Evolutionary conservation across 2,329 filamentous ascomycete species (phyloP), one percentile per base, ranked within the genome.

Genomic region (Acrocalymma vagum): DNA sequence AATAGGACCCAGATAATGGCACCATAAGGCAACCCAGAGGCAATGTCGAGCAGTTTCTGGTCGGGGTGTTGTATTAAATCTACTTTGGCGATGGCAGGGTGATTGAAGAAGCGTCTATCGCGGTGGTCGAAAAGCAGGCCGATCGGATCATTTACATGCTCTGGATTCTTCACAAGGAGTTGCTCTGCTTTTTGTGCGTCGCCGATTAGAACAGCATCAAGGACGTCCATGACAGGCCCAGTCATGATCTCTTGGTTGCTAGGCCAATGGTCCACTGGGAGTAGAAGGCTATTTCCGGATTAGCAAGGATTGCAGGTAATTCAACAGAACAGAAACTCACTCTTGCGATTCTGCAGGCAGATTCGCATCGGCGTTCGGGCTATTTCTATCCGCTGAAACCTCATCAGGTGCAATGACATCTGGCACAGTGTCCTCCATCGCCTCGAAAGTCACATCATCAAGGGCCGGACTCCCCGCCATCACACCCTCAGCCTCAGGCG

Each of bases 31-130:
- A 69, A 55, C 6, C 42, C 62, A 24, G 59, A 58, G 5, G 65
- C 63, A 16, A 69, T 54, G 32, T 69, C 66, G 1, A 69, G 42
- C 3, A 69, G 24, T 3, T 51, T 69, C 29, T 69, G 65, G 16
- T 43, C 42, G 8, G 58, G 38, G 41, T 67, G 66, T 23, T 69
- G 58, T 10, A 66, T 33, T 11, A 69, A 54, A 5, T 60, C 46
- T 38, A 64, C 62, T 4, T 50, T 18, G 7, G 31, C 50, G 15
- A 67, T 46, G 3, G 53, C 55, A 4, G 58, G 55, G 29, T 67
- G 62, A 13, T 52, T 46, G 25, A 53, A 57, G 29, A 67, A 65
- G 3, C 51, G 51, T 11, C 54, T 50, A 9, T 21, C 49, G 18
- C 48, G 42, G 8, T 33, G 29, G 6, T 63, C 57, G 22, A 69